Evolutionary conservation across 2,329 filamentous ascomycete species (phyloP).

Genomic region (Talaromyces sp.): DNA sequence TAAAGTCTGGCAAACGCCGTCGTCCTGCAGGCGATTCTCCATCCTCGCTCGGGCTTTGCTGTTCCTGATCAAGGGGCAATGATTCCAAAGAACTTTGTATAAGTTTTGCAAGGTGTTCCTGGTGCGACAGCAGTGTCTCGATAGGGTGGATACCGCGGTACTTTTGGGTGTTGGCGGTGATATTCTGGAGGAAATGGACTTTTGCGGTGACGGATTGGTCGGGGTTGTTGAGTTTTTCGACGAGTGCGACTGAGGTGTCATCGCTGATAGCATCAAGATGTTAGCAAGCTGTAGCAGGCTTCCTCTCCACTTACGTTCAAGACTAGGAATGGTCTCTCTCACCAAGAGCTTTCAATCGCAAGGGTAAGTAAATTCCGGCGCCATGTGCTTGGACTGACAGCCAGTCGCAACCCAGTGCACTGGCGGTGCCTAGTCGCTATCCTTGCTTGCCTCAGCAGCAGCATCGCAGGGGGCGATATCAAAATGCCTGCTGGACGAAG

Average conservation of each 20-base stretch:
- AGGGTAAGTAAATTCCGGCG: slow-evolving; percentile 33
- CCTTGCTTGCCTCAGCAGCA: not conserved
- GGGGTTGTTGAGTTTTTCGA: slow-evolving; percentile 51
- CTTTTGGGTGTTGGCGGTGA: slow-evolving; percentile 71
- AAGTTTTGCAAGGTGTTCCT: slow-evolving; percentile 62
- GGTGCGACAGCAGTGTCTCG: slow-evolving; percentile 69
- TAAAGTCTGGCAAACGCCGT: slow-evolving; percentile 64
- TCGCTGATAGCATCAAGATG: slow-evolving; percentile 51
- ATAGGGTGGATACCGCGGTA: slow-evolving; percentile 78
- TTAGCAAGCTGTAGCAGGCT: slow-evolving; percentile 1
- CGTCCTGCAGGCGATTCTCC: not conserved
- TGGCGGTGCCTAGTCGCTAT: not conserved
- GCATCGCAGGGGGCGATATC: not conserved
- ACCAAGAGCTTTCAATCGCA: slow-evolving; percentile 45
- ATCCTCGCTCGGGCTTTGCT: not conserved
- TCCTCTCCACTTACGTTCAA: too few species aligned
- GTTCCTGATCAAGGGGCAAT: slow-evolving; percentile 39
- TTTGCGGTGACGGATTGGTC: slow-evolving; percentile 35
- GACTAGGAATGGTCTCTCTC: slow-evolving; percentile 4
- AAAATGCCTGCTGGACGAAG: not conserved
- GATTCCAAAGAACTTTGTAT: slow-evolving; percentile 57
- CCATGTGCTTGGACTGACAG: not conserved
- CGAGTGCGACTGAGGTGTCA: slow-evolving; percentile 82
- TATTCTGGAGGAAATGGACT: slow-evolving; percentile 72
- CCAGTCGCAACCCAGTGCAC: not conserved